These are phyloP conservation scores for Hansenula lynferdii DNA, from an alignment of 1,139 yeast species.

Conservation along the genomic window DNA sequence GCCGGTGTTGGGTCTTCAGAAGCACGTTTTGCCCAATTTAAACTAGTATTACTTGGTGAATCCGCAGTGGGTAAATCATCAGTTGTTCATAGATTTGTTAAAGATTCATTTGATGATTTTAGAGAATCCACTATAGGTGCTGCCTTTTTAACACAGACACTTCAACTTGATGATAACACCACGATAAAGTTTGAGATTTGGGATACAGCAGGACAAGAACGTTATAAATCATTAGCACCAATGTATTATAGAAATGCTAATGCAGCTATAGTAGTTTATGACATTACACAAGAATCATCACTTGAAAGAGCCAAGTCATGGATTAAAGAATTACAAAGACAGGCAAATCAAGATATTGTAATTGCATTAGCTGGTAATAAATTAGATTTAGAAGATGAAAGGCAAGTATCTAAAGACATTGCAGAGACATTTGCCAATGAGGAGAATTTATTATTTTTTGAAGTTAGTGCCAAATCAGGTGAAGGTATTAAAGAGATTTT, in stretches of 20 bases:
- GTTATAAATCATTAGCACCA: conserved; percentile 78
- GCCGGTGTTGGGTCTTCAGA: no score
- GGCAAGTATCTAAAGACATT: conserved; percentile 49
- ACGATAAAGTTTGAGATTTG: conserved; percentile 76
- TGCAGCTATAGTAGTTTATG: conserved; percentile 79
- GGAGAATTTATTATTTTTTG: conserved; percentile 76
- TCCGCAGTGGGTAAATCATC: conserved; percentile 96
- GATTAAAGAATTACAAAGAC: conserved; percentile 93
- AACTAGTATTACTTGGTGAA: conserved; percentile 85
- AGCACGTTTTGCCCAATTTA: conserved; percentile 47
- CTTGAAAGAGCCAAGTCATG: conserved; percentile 89
- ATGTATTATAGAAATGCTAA: conserved; percentile 85
- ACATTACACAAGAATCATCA: conserved; percentile 63
- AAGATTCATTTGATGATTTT: conserved; percentile 89
- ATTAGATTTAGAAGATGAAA: conserved; percentile 53
- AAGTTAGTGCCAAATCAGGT: conserved; percentile 93
- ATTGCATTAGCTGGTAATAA: conserved; percentile 86
- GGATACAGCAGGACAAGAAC: conserved; percentile 90
- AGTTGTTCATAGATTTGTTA: conserved; percentile 88
- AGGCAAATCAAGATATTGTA: conserved; percentile 77
- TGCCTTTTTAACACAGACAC: conserved; percentile 90
- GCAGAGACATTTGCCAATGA: conserved; percentile 64
- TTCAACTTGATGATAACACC: conserved; percentile 53
- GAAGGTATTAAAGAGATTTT: conserved; percentile 78
- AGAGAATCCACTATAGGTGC: conserved; percentile 98